These are phyloP conservation scores for Umbelopsis isabellina DNA, from an alignment of 192 early-diverging fungal species.

Conservation along the genomic window DNA sequence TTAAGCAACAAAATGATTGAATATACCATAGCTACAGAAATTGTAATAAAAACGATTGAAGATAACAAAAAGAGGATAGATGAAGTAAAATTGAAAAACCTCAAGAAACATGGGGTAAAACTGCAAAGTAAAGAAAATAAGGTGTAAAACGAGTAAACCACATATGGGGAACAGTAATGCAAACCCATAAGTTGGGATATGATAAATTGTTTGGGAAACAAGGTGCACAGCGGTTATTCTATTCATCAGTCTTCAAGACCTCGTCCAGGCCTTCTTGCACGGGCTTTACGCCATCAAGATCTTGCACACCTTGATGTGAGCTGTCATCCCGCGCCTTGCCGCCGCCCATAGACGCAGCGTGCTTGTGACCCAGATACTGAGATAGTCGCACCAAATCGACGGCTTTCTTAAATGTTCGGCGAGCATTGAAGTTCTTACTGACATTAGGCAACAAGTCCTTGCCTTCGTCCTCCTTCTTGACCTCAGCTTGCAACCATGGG, in stretches of 20 bases:
- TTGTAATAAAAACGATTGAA: no score
- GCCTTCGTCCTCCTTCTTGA: constrained; percentile 9
- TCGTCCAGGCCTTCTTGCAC: constrained; percentile 36
- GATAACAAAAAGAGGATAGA: no score
- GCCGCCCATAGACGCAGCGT: constrained; percentile 22
- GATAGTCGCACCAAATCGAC: constrained; percentile 51
- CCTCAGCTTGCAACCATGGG: constrained; percentile 64
- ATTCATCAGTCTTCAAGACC: constrained; percentile 33
- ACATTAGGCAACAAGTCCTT: constrained; percentile 63
- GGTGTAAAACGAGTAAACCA: no score
- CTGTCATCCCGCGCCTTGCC: constrained; percentile 6
- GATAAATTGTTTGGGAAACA: neutral
- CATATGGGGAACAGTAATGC: neutral
- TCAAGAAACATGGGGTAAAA: no score
- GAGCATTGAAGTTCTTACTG: constrained; percentile 68
- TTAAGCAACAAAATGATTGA: no score
- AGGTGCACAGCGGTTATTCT: neutral
- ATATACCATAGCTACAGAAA: no score
- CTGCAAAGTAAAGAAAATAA: no score
- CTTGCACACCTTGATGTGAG: constrained; percentile 9
- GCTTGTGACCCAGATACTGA: constrained; percentile 35
- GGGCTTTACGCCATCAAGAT: constrained; percentile 28
- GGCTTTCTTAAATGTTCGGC: constrained; percentile 66
- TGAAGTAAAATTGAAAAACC: no score
- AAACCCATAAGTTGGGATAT: neutral